Evolutionary conservation across 1,284 basidiomycete genomes (phyloP), one percentile per base, ranked within the genome.

Genomic region (Ustilago curta): DNA sequence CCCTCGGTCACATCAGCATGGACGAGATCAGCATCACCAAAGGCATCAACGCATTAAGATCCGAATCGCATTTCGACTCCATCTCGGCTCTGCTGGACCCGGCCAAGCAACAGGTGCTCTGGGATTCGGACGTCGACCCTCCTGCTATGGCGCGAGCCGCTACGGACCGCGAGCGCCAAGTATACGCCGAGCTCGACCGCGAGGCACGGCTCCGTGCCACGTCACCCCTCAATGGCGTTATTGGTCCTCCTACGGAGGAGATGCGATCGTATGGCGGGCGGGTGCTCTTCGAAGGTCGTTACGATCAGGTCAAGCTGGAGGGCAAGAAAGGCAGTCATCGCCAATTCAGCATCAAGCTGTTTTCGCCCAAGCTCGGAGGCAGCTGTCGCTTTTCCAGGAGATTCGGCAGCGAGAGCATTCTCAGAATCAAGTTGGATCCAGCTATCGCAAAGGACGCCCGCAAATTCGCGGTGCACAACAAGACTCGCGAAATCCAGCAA

Each of bases 371-470:
- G 27, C 56, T 67, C 4, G 72, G 72, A 19, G 53, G 58, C 3
- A 70, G 68, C 40, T 70, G 67, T 40, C 67, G 68, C n/a, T 67
- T 75, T 37, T 57, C 72, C 2, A 35, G 72, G 25, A 37, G 72
- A 2, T 75, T 70, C 29, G 72, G 72, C 21, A 70, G 67, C 49
- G 51, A 67, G 29, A 66, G 56, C 29, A 66, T 75, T 19, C 21
- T 75, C 5, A 48, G 72, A 1, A 60, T 75, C 44, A 75, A 70
- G 50, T 49, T 75, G 56, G 68, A 70, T 6, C 39, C 39, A 3
- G 23, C 19, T 8, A 48, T 75, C 49, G 47, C 57, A 23, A 70
- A 61, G 32, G 59, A 70, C 18, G 67, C 67, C 3, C 51, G 64
- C 11, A 31, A 56, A 1, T 68, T 59, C 23, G 27, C 64, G 2